A percentile compares a stretch with the other conserved stretches of the same genome.
phyloP scores from a whole-genome alignment of 441 rosid genomes.

The Arabidopsis lyrata region DNA sequence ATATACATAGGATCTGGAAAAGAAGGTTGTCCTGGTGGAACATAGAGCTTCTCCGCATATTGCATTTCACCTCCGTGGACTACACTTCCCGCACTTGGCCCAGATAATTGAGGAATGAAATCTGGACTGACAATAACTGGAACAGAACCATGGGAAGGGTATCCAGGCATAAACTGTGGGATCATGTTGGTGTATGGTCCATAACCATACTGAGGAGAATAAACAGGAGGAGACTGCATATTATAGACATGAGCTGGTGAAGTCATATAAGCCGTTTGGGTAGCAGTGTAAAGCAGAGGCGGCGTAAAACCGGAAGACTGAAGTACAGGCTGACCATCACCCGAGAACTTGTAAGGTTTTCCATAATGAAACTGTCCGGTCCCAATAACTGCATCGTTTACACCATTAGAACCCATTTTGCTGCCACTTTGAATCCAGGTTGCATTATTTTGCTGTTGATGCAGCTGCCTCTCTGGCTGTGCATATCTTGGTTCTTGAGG shows the following conservation, averaged over 20 bases:
- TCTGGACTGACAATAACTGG: constrained; percentile 53
- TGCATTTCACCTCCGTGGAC: constrained; percentile 57
- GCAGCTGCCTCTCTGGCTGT: constrained; percentile 47
- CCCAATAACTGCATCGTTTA: constrained; percentile 47
- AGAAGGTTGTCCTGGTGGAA: constrained; percentile 57
- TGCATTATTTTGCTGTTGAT: constrained; percentile 50
- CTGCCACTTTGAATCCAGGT: constrained; percentile 50
- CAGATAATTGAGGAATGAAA: constrained; percentile 50
- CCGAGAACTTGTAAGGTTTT: constrained; percentile 47
- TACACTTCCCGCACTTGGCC: constrained; percentile 52
- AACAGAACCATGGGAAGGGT: constrained; percentile 57
- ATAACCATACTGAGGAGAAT: constrained; percentile 60
- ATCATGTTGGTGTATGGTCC: constrained; percentile 55
- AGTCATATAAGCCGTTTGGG: constrained; percentile 50
- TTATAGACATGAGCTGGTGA: constrained; percentile 57
- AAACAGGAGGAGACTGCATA: constrained; percentile 51
- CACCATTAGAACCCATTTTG: constrained; percentile 48
- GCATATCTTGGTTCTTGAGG: constrained; percentile 38
- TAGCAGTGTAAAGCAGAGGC: constrained; percentile 50
- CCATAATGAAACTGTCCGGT: constrained; percentile 47
- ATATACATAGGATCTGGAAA: constrained; percentile 54
- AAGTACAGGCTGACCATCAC: constrained; percentile 51
- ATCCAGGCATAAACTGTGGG: constrained; percentile 57
- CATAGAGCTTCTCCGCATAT: constrained; percentile 55
- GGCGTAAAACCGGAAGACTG: constrained; percentile 64